A percentile compares a stretch with the other conserved stretches of the same genome.
These are phyloP conservation scores for Phytopythium vexans DNA, from an alignment of 352 stramenopile species.

Conservation along the genomic window DNA sequence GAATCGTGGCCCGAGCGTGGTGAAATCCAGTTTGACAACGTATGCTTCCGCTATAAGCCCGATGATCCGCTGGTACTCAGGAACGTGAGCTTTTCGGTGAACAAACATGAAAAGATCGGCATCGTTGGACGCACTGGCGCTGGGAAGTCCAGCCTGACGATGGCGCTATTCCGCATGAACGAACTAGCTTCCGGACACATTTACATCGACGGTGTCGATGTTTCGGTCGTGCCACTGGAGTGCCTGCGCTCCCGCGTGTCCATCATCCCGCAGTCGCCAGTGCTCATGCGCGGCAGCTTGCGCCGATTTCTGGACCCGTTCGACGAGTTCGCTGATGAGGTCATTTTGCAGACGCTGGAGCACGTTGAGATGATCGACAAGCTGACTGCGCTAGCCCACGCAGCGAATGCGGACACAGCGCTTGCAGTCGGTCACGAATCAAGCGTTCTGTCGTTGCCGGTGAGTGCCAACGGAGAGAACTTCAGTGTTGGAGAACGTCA, in stretches of 20 bases:
- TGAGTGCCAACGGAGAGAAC: no score
- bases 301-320: constrained; percentile 94
- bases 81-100: constrained; percentile 78
- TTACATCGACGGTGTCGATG: constrained; percentile 56
- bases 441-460: constrained; percentile 93
- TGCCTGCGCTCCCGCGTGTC: constrained; percentile 55
- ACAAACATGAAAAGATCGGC: constrained; percentile 82
- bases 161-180: constrained; percentile 89
- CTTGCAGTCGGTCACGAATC: constrained; percentile 95
- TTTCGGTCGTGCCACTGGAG: constrained; percentile 46
- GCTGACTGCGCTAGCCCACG: constrained; percentile 41
- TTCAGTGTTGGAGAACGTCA: no score
- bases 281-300: constrained; percentile 92
- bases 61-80: constrained; percentile 59
- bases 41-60: constrained; percentile 88
- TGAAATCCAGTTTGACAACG: constrained; percentile 82
- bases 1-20: constrained; percentile 82
- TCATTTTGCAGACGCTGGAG: constrained; percentile 86
- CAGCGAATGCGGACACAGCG: no score
- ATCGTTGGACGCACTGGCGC: constrained; percentile 85
- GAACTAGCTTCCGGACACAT: constrained; percentile 78
- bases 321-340: constrained; percentile 79
- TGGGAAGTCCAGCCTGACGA: constrained; percentile 89
- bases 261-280: constrained; percentile 94
- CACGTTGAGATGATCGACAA: constrained; percentile 78